Percentiles rank a stretch among this genome's conserved stretches.
Evolutionary conservation across 768 basidiomycete species (phyloP).

Genomic region (Hericium alpestre): DNA sequence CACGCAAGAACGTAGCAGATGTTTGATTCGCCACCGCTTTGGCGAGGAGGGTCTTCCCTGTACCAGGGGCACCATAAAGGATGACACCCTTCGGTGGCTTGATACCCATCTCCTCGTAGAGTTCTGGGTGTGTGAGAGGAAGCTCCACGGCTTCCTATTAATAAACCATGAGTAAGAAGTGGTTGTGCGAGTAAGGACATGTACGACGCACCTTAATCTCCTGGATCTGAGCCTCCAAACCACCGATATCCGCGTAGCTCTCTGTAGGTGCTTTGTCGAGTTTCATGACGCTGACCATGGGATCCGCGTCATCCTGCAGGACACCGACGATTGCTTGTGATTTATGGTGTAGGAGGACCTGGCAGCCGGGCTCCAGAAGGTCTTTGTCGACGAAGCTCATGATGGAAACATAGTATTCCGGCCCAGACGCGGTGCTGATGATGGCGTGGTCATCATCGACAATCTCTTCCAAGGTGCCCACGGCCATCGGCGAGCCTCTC

Average conservation of each 20-base stretch:
- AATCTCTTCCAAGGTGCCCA: constrained; percentile 95
- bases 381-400: constrained; percentile 99
- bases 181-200: not conserved
- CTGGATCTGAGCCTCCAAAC: constrained; percentile 92
- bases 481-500: constrained; percentile 94
- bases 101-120: constrained; percentile 99
- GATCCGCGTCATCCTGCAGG: constrained; percentile 88
- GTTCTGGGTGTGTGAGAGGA: constrained; percentile 92
- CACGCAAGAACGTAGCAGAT: constrained; percentile 93
- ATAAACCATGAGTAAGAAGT: not conserved
- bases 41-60: constrained; percentile 94
- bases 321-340: constrained; percentile 92
- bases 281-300: constrained; percentile 97
- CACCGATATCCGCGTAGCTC: constrained; percentile 97
- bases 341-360: constrained; percentile 93
- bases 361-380: constrained; percentile 89
- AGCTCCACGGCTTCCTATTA: constrained; percentile 92
- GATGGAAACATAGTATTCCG: constrained; percentile 94
- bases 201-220: constrained; percentile 79
- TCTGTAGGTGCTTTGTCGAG: constrained; percentile 98
- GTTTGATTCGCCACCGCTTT: constrained; percentile 98
- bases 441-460: constrained; percentile 99
- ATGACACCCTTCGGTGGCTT: constrained; percentile 99
- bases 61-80: constrained; percentile 95
- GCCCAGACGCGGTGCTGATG: constrained; percentile 86